Base-by-base conservation (phyloP, 257 asterid species). In the Petrea volubilis region DNA sequence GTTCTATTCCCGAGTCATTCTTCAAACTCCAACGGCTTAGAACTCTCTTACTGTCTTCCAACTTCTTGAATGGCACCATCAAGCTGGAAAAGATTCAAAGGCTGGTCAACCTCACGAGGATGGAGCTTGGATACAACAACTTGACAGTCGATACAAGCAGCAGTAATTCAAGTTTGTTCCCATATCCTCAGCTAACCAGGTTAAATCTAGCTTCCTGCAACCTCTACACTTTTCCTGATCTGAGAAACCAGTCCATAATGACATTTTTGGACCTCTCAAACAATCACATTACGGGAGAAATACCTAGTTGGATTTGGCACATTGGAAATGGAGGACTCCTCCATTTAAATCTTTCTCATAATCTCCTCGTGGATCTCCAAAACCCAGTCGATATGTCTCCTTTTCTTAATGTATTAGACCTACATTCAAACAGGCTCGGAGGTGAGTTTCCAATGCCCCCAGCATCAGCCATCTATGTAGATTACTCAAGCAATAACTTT, bases 271-370 rank as follows among this genome's bases (percentile, higher is more conserved):
- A 89, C 83, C 87, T 88, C 21, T 88, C 95, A 0, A 68, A 24
- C 58, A 84, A 88, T 58, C 60, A 31, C 56, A 77, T 88, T 2
- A 0, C 0, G 17, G 95, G 88, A n/a, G 73, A 79, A 65, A 59
- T 86, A 25, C 90, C 92, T 8, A 81, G 71, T 31, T 88, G 93
- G 96, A 78, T 88, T 38, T 86, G 96, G 93, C 36, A 41, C 20
- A 40, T 81, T 6, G 82, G 77, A 41, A 27, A 5, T 47, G 80
- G 81, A 71, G 0, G 0, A 0, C 80, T 77, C 1, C 0, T 0
- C 14, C 59, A 77, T 63, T 57, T 88, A 68, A 86, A 88, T 77
- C 82, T 86, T 41, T 88, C 93, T 2, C 1, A 0, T 21, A 88
- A 88, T 62, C 63, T 4, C 20, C 46, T 88, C 12, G 78, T 15